Evolutionary conservation across 2,329 filamentous ascomycete species (phyloP).

Genomic region (Helotiales sp.): DNA sequence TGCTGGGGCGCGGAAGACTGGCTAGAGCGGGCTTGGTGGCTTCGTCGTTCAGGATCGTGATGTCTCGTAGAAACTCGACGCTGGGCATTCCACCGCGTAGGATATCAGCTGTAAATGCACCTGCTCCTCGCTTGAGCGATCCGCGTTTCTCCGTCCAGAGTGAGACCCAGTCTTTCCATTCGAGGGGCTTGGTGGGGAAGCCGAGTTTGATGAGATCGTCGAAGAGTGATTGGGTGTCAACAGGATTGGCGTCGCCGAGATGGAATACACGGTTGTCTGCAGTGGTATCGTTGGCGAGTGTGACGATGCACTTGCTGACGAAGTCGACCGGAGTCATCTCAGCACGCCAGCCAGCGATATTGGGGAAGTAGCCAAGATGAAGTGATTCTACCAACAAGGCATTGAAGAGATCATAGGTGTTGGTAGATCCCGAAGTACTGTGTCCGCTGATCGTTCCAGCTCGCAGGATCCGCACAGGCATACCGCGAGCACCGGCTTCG

Average conservation of each 20-base stretch:
- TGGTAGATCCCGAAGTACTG: slow-evolving; percentile 74
- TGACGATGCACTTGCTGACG: slow-evolving; percentile 74
- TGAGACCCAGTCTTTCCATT: slow-evolving; percentile 75
- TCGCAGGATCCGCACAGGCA: slow-evolving; percentile 75
- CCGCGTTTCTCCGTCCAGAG: slow-evolving; percentile 76
- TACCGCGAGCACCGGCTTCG: slow-evolving; percentile 77
- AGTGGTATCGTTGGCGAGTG: slow-evolving; percentile 67
- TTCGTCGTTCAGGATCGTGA: slow-evolving; percentile 75
- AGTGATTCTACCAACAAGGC: slow-evolving; percentile 79
- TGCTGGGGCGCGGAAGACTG: slow-evolving; percentile 66
- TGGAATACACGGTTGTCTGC: slow-evolving; percentile 72
- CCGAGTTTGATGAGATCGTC: slow-evolving; percentile 67
- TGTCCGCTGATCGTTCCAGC: slow-evolving; percentile 84
- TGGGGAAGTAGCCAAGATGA: slow-evolving; percentile 70
- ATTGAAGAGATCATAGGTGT: slow-evolving; percentile 78
- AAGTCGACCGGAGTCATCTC: slow-evolving; percentile 89
- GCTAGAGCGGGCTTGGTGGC: slow-evolving; percentile 65
- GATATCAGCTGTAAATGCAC: slow-evolving; percentile 78
- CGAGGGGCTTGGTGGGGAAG: slow-evolving; percentile 68
- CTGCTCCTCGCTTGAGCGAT: slow-evolving; percentile 66
- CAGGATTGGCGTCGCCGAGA: slow-evolving; percentile 73
- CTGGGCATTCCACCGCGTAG: slow-evolving; percentile 81
- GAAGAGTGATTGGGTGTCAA: slow-evolving; percentile 70
- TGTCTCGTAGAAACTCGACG: slow-evolving; percentile 70
- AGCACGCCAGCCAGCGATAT: slow-evolving; percentile 75